Evolutionary conservation across 1,284 basidiomycete species (phyloP), one percentile per base, ranked within the genome.

Genomic region (Coniferiporia sulphurascens): DNA sequence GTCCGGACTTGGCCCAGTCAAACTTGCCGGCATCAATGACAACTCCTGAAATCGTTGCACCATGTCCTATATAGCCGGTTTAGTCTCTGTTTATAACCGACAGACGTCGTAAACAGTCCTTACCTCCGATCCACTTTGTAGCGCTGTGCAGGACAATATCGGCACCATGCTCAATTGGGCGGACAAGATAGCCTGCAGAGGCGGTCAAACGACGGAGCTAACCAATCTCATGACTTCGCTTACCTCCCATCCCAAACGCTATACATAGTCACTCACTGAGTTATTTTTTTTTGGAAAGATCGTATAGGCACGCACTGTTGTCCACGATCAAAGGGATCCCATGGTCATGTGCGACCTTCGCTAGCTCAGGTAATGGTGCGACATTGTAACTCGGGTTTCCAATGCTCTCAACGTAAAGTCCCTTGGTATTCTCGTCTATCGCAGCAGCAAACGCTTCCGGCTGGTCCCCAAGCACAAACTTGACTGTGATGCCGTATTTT

Each of bases 121-220:
- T 50, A 59, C 58, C 58, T 34, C 91, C 89, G 55, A 95, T 93
- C 93, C 93, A 95, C 71, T 95, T 95, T 3, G 92, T 94, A 0
- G 91, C 91, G 61, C 86, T 89, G 74, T 94, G 89, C 6, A 93
- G 73, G 61, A 95, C 80, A 59, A 95, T 90, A 68, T 95, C 87
- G 48, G 91, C 92, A 27, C 93, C 93, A 63, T 85, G 80, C 27
- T 88, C 82, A 59, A 94, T 86, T 9, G 93, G 91, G 3, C 81
- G 78, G 57, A 89, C 71, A 41, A 91, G 77, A 68, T 88, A 92
- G 15, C 89, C 85, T 83, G 43, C 13, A 57, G 8, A 13, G 13
- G 43, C 4, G n/a, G 12, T 46, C 19, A 45, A 41, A 41, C 9
- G 15, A 41, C 27, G 41, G 46, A 41, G 3, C 9, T 41, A 41